Conservation (phyloP, 1,139 yeast genomes). For the Hanseniaspora gamundiae region DNA sequence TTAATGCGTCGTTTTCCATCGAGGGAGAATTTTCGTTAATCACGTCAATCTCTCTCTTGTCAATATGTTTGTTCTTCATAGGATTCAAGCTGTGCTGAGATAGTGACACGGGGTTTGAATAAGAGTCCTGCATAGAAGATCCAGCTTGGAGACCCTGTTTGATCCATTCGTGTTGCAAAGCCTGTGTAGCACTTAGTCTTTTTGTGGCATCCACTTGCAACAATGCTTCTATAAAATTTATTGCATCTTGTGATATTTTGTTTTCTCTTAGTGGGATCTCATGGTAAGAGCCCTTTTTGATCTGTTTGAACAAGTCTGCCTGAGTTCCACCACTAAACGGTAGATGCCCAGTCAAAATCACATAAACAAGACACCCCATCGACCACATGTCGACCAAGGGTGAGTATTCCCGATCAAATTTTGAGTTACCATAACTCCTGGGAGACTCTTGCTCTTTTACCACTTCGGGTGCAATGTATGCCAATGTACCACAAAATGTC, state of each 20-base stretch:
- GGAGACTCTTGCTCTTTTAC: constrained; percentile 46
- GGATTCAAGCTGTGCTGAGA: constrained; percentile 37
- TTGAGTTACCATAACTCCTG: neutral
- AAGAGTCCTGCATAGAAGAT: neutral
- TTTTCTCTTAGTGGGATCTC: constrained; percentile 64
- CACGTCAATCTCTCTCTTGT: no score
- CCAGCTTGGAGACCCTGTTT: constrained; percentile 8
- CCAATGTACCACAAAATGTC: constrained; percentile 83
- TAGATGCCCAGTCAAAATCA: constrained; percentile 76
- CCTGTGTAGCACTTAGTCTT: constrained; percentile 61
- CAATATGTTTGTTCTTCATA: neutral
- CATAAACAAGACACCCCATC: constrained; percentile 82
- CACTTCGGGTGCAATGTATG: constrained; percentile 91
- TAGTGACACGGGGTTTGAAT: constrained; percentile 38
- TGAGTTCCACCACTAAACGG: constrained; percentile 93
- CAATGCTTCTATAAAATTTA: constrained; percentile 55
- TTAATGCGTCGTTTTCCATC: neutral
- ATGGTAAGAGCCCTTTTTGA: constrained; percentile 67
- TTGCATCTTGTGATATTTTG: constrained; percentile 49
- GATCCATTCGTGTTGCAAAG: constrained; percentile 54
- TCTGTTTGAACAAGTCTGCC: constrained; percentile 67
- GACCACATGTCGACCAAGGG: constrained; percentile 95
- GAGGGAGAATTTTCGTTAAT: neutral
- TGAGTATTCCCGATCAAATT: constrained; percentile 41
- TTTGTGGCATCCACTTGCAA: constrained; percentile 63